Base-by-base conservation (phyloP, 2,329 filamentous ascomycete species). In the Dryadomyces sulphureus region DNA sequence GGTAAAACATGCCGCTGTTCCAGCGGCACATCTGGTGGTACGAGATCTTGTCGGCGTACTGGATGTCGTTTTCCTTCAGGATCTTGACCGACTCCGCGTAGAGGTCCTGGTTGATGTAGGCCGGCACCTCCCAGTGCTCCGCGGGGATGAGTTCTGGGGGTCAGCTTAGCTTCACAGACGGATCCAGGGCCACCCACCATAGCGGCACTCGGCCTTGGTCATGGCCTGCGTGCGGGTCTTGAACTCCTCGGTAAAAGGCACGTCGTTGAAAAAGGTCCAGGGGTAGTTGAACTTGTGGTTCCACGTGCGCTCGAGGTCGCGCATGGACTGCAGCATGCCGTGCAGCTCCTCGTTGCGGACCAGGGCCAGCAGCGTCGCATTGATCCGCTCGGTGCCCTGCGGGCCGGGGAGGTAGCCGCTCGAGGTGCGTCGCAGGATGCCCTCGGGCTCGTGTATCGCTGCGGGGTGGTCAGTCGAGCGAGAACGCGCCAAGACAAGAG, bases 21-120 rank as follows among this genome's bases (percentile, higher is more conserved):
- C 92, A 98, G 47, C 92, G 81, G 61, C 92, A 98, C 92, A 98
- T 98, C 61, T 96, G 84, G 65, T 96, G 90, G 66, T 98, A 98
- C 42, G 88, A 94, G 45, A 85, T 66, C 71, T 84, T 85, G 55
- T 79, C 74, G 57, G 85, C 86, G 62, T 98, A 98, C 61, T 96
- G 90, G 38, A 98, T 87, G 9, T 83, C 75, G 57, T 90, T 77
- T 59, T 92, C 84, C 57, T 84, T 72, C 47, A 98, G 75, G 8
- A 93, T 76, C 59, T 85, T 77, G 49, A 86, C 79, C 22, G 88
- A 94, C 62, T 94, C 88, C 35, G 79, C 64, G 66, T 86, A 94
- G 25, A 96, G 69, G 51, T 94, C 84, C 56, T 78, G 67, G 63
- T 93, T 88, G 61, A 98, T 95, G 89, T 89, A 98, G 2, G 78